Percentiles rank a stretch among this genome's conserved stretches.
Conservation (phyloP, 129 eudicot genomes). For the Gnaphalium uliginosum region DNA sequence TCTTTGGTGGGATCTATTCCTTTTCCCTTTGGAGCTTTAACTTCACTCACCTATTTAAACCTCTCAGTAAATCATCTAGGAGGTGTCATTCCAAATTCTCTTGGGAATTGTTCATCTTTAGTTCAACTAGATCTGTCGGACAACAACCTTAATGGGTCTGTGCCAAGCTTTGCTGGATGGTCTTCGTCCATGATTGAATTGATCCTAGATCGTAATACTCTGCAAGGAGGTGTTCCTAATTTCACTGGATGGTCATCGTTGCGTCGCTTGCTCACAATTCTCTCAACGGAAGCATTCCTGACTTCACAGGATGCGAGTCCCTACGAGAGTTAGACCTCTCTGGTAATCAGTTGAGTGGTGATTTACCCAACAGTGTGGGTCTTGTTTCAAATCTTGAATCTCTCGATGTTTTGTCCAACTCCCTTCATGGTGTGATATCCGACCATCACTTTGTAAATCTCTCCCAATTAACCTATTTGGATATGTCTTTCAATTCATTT, state of each 20-base stretch:
- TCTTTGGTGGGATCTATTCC: neutral
- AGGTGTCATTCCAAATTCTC: constrained; percentile 17
- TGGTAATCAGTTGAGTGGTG: constrained; percentile 23
- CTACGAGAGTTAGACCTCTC: neutral
- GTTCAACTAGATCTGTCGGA: constrained; percentile 5
- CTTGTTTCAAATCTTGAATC: constrained; percentile 4
- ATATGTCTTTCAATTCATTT: constrained; percentile 39
- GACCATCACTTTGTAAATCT: constrained; percentile 33
- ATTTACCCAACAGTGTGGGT: constrained; percentile 7
- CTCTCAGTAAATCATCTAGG: constrained; percentile 9
- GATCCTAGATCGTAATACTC: neutral
- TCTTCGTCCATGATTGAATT: neutral
- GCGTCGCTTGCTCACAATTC: constrained; percentile 1
- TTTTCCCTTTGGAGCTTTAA: constrained; percentile 18
- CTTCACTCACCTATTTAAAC: constrained; percentile 13
- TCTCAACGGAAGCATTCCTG: constrained; percentile 16
- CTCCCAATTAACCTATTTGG: constrained; percentile 10
- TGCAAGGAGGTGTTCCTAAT: constrained; percentile 8
- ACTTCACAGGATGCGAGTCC: constrained; percentile 14
- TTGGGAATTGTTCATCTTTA: constrained; percentile 23
- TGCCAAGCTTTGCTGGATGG: constrained; percentile 18
- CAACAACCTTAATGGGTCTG: constrained; percentile 28
- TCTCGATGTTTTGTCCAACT: constrained; percentile 30
- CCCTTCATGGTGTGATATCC: constrained; percentile 22
- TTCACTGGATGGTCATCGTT: constrained; percentile 11